A percentile compares a stretch with the other conserved stretches of the same genome.
These are phyloP conservation scores for Botrytis pseudocinerea DNA, from an alignment of 2,329 filamentous ascomycete genomes.

Conservation along the genomic window DNA sequence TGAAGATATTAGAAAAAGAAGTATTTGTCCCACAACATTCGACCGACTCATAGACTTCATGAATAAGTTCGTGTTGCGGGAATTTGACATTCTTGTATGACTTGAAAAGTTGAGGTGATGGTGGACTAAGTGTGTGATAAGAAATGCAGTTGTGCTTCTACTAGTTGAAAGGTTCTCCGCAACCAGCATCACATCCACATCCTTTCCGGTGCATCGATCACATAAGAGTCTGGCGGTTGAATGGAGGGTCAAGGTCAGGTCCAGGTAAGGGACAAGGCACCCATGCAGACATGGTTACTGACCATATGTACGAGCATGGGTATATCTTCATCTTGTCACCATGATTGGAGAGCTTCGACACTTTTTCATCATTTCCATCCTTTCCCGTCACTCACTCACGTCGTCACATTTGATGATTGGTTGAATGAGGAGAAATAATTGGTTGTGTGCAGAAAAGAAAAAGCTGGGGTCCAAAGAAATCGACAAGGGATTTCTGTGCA, in stretches of 20 bases:
- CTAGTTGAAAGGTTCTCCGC: conserved; percentile 17
- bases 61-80: background rate
- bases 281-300: conserved; percentile 10
- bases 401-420: background rate
- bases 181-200: conserved; percentile 9
- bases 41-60: background rate
- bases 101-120: background rate
- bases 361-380: background rate
- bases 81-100: conserved; percentile 20
- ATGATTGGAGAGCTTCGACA: conserved; percentile 11
- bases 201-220: conserved; percentile 11
- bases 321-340: background rate
- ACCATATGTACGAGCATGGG: background rate
- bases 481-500: background rate
- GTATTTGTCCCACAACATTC: conserved; percentile 7
- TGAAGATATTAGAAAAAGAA: conserved; percentile 6
- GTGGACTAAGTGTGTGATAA: conserved; percentile 17
- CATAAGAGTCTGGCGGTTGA: conserved; percentile 14
- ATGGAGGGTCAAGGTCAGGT: background rate
- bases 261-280: conserved; percentile 11
- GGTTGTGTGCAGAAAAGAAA: background rate
- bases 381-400: background rate
- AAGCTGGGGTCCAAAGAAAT: background rate
- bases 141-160: conserved; percentile 12
- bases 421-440: background rate